phyloP scores from a whole-genome alignment of 257 asterid genomes.

The Galeopsis tetrahit region DNA sequence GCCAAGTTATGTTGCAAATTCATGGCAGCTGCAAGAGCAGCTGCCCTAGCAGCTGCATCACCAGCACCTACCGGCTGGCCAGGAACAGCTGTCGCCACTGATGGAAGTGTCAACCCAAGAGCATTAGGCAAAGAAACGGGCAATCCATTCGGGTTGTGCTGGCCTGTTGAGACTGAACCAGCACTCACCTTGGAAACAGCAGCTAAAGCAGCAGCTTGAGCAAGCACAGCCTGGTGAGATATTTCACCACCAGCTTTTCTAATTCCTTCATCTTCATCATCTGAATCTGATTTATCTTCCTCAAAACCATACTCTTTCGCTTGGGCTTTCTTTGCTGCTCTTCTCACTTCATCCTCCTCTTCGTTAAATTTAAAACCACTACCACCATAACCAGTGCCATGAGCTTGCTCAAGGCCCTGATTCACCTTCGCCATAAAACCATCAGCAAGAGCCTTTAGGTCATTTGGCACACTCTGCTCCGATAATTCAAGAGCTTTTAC shows the following conservation, averaged over 20 bases:
- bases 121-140: constrained; percentile 54
- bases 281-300: constrained; percentile 95
- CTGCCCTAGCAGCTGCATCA: constrained; percentile 78
- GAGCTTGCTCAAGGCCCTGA: constrained; percentile 88
- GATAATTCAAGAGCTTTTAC: constrained; percentile 82
- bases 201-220: constrained; percentile 67
- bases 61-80: constrained; percentile 44
- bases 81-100: constrained; percentile 44
- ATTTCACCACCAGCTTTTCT: constrained; percentile 80
- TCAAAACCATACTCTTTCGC: constrained; percentile 81
- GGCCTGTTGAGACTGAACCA: constrained; percentile 47
- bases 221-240: constrained; percentile 59
- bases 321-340: constrained; percentile 93
- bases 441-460: constrained; percentile 77
- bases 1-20: constrained; percentile 88
- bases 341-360: constrained; percentile 90
- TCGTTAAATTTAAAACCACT: constrained; percentile 89
- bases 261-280: constrained; percentile 77
- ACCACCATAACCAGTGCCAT: constrained; percentile 92
- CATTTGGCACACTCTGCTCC: constrained; percentile 83
- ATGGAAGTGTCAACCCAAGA: constrained; percentile 50
- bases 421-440: constrained; percentile 79
- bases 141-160: constrained; percentile 49
- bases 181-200: constrained; percentile 55
- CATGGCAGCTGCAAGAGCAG: constrained; percentile 78